Conservation (phyloP, 2,329 filamentous ascomycete species). For the Botryosphaeria dothidea region DNA sequence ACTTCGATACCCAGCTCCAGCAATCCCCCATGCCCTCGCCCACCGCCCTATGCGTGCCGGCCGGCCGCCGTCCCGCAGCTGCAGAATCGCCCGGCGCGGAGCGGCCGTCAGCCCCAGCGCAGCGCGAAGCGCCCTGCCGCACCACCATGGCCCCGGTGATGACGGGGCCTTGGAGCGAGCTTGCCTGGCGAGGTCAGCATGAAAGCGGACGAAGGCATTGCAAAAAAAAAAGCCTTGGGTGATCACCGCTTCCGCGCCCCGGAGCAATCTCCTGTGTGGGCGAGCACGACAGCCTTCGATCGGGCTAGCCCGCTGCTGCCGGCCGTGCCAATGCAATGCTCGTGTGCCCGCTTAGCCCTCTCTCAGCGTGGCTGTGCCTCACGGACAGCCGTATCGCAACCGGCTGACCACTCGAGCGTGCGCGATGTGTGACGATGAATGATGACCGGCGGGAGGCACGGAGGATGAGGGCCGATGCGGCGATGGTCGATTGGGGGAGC, state of each 20-base stretch:
- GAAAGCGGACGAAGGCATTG: not conserved
- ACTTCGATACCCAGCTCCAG: not conserved
- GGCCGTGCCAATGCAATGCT: not conserved
- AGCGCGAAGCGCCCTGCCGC: not conserved
- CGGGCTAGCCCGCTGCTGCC: constrained; percentile 9
- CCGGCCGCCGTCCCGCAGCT: constrained; percentile 13
- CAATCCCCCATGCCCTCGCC: not conserved
- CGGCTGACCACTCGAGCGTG: not conserved
- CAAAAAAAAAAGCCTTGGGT: not conserved
- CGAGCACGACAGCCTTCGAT: constrained; percentile 11
- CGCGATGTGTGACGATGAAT: not conserved
- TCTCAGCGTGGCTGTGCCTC: constrained; percentile 15
- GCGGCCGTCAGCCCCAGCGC: constrained; percentile 4
- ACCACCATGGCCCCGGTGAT: not conserved
- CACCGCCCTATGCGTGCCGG: not conserved
- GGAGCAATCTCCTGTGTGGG: constrained; percentile 17
- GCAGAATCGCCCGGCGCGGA: constrained; percentile 15
- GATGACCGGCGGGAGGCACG: not conserved
- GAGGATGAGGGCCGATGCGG: not conserved
- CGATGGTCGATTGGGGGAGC: not conserved
- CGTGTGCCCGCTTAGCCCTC: not conserved
- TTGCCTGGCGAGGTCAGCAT: not conserved
- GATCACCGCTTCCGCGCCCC: not conserved
- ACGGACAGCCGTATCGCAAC: not conserved
- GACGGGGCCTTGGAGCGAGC: not conserved